Conservation (phyloP, 768 basidiomycete genomes). For the Trametes maxima region DNA sequence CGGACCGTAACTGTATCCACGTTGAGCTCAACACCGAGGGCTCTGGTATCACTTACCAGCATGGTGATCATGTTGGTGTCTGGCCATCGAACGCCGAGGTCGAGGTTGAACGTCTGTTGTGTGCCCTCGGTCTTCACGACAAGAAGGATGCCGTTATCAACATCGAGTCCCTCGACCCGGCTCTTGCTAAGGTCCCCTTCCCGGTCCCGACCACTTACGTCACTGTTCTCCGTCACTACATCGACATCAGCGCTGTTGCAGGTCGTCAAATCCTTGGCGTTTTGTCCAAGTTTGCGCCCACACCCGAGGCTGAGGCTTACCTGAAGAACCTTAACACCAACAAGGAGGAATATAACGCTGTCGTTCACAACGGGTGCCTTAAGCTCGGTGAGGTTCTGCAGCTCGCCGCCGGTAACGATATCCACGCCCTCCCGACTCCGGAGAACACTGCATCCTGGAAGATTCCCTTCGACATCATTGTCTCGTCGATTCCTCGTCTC, state of each 20-base stretch:
- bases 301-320: constrained; percentile 69
- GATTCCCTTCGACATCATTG: constrained; percentile 96
- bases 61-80: constrained; percentile 96
- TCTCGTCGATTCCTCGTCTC: constrained; percentile 90
- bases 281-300: constrained; percentile 87
- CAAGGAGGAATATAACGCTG: constrained; percentile 83
- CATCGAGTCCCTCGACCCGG: constrained; percentile 97
- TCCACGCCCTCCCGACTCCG: constrained; percentile 54
- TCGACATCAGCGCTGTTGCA: constrained; percentile 93
- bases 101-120: constrained; percentile 89
- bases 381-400: constrained; percentile 94
- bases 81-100: constrained; percentile 95
- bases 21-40: constrained; percentile 93
- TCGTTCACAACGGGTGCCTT: constrained; percentile 80
- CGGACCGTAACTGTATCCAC: constrained; percentile 90
- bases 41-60: constrained; percentile 97
- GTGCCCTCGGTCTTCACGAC: constrained; percentile 78
- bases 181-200: constrained; percentile 98
- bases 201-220: constrained; percentile 94
- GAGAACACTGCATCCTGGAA: constrained; percentile 83
- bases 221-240: constrained; percentile 93
- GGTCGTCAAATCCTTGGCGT: constrained; percentile 92
- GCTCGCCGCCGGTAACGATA: constrained; percentile 81
- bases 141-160: constrained; percentile 84
- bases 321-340: constrained; percentile 78